Percentiles rank a stretch among this genome's conserved stretches.
Conservation (phyloP, 371 early-diverging fungal genomes). For the Rhizopus sp. region DNA sequence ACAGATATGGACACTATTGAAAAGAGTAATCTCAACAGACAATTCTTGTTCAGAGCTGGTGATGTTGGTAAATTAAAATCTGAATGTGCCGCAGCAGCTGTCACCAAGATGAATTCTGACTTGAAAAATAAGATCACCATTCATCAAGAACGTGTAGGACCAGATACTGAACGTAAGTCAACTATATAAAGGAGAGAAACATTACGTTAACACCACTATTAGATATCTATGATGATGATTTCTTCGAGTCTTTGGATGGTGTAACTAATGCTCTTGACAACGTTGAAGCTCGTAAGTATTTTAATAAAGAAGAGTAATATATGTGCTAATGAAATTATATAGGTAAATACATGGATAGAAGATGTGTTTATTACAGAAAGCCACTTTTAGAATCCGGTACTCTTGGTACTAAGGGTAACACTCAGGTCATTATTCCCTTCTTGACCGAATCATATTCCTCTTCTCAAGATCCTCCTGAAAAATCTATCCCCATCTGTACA, state of each 20-base stretch:
- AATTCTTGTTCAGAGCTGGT: slow-evolving; percentile 94
- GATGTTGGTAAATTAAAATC: slow-evolving; percentile 98
- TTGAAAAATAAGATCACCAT: slow-evolving; percentile 78
- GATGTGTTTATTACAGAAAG: slow-evolving; percentile 96
- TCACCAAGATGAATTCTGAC: slow-evolving; percentile 91
- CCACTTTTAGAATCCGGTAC: slow-evolving; percentile 99
- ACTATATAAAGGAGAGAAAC: background rate
- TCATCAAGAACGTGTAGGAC: slow-evolving; percentile 95
- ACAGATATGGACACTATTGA: slow-evolving; percentile 99
- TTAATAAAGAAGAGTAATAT: background rate
- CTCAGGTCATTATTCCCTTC: slow-evolving; percentile 94
- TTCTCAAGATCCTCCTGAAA: slow-evolving; percentile 99
- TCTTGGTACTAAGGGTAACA: slow-evolving; percentile 99
- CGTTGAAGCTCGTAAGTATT: slow-evolving; percentile 91
- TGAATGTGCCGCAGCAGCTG: slow-evolving; percentile 92
- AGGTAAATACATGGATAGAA: slow-evolving; percentile 91
- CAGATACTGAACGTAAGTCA: slow-evolving; percentile 87
- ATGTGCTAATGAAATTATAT: background rate
- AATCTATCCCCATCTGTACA: slow-evolving; percentile 99
- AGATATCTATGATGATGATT: slow-evolving; percentile 92
- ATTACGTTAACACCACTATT: background rate
- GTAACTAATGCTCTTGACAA: slow-evolving; percentile 99
- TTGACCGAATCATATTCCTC: slow-evolving; percentile 99
- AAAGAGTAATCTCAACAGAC: slow-evolving; percentile 97
- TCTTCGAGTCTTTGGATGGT: slow-evolving; percentile 88